Evolutionary conservation across 1,284 basidiomycete genomes (phyloP), one percentile per base, ranked within the genome.

Genomic region (Papiliotrema laurentii): DNA sequence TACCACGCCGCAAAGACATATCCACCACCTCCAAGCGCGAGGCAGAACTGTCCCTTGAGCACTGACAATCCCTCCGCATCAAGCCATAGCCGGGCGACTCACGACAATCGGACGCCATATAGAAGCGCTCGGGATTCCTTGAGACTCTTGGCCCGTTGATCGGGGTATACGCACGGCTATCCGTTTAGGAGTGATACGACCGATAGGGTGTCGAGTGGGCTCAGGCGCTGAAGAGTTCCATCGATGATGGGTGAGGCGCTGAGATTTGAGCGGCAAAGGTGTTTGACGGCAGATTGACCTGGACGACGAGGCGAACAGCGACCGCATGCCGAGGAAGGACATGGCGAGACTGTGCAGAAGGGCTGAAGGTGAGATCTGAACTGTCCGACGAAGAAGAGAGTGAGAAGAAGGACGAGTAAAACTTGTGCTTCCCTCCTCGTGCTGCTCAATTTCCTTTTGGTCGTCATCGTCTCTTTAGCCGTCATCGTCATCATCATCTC

Each of bases 61-160:
- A 16, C 5, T 11, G 5, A 25, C 4, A 43, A 48, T 6, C 28
- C 33, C 39, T 35, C 35, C n/a, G 21, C 27, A 28, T n/a, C 21
- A 13, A 19, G 33, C 26, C 16, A 39, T 5, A 2, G 14, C 31
- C 22, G 16, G 28, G 16, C 16, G 16, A 65, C 71, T 57, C 49
- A 74, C 72, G 0, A 68, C 40, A 30, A 72, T 65, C 0, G 72
- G 72, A 21, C 61, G 49, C 66, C 65, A 68, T 49, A 69, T 63
- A 10, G 62, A 61, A 19, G 51, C 28, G 40, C 47, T 46, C 14
- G 60, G 60, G 22, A 63, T 22, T 26, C 37, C 56, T 25, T 27
- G 24, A 14, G 4, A 19, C 33, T 45, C 25, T 11, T 34, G 19
- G 31, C 41, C 41, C n/a, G 31, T 7, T 11, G n/a, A n/a, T n/a